These are phyloP conservation scores for Alternaria consortialis DNA, from an alignment of 2,329 filamentous ascomycete genomes.

Conservation along the genomic window DNA sequence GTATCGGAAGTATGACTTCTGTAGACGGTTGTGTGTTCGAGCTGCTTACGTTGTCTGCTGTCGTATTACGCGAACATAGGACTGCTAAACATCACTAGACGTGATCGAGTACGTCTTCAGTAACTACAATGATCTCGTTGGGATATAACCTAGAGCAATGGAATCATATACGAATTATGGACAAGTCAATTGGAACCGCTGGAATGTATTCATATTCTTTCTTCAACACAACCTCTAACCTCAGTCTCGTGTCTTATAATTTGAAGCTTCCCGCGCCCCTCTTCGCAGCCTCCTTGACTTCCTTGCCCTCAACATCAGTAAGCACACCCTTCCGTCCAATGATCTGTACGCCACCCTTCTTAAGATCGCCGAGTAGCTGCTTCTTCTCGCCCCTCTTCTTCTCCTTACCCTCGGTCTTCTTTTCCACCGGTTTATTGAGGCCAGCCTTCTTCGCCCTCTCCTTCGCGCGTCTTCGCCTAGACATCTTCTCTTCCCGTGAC, in stretches of 20 bases:
- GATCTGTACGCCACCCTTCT: slow-evolving; percentile 88
- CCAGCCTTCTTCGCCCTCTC: slow-evolving; percentile 80
- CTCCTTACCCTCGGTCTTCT: slow-evolving; percentile 53
- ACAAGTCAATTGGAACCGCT: not conserved
- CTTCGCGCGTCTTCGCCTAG: slow-evolving; percentile 81
- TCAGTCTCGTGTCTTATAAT: slow-evolving; percentile 26
- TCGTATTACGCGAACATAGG: not conserved
- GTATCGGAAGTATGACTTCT: too few species aligned
- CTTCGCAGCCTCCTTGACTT: slow-evolving; percentile 58
- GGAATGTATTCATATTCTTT: not conserved
- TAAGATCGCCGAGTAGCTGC: slow-evolving; percentile 71
- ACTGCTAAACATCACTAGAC: too few species aligned
- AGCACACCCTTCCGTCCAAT: slow-evolving; percentile 91
- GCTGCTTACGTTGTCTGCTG: not conserved
- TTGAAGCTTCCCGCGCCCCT: slow-evolving; percentile 47
- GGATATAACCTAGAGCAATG: too few species aligned
- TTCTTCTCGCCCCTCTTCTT: slow-evolving; percentile 69
- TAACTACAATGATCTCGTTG: too few species aligned
- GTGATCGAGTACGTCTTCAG: too few species aligned
- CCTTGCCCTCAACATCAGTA: slow-evolving; percentile 83
- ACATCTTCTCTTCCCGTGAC: slow-evolving; percentile 82
- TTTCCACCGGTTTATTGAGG: slow-evolving; percentile 55
- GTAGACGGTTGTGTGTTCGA: not conserved
- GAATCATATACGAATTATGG: too few species aligned
- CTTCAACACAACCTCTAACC: accelerated